A percentile compares a stretch with the other conserved stretches of the same genome.
These are phyloP conservation scores for Solanum chilense DNA, from an alignment of 257 asterid genomes.

Conservation along the genomic window DNA sequence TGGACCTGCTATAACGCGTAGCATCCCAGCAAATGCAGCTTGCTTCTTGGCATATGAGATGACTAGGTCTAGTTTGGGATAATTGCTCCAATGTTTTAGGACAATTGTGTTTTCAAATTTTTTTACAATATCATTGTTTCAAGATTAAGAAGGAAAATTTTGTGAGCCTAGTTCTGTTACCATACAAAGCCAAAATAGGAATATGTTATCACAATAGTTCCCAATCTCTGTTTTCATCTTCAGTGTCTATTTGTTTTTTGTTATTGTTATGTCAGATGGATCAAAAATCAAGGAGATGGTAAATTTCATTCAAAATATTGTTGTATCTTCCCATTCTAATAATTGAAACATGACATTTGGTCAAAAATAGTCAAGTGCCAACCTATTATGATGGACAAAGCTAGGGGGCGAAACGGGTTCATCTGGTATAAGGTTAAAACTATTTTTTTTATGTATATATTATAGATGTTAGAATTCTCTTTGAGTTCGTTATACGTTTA, in stretches of 20 bases:
- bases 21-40: slow-evolving; percentile 85
- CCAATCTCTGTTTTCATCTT: background rate
- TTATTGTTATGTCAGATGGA: background rate
- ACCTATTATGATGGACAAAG: background rate
- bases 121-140: background rate
- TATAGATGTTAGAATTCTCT: background rate
- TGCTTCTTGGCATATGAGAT: slow-evolving; percentile 85
- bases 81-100: slow-evolving; percentile 8
- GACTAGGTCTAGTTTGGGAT: slow-evolving; percentile 63
- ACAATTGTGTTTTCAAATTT: background rate
- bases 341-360: background rate
- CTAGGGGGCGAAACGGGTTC: background rate
- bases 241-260: background rate
- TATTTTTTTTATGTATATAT: background rate
- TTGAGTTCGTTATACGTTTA: background rate
- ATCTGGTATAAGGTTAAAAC: background rate
- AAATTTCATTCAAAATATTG: background rate
- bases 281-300: background rate
- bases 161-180: background rate
- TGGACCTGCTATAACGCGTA: slow-evolving; percentile 83
- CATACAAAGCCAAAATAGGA: background rate
- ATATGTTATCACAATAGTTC: background rate
- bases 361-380: background rate
- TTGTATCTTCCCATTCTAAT: background rate
- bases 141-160: background rate